phyloP scores from a whole-genome alignment of 2,329 filamentous ascomycete genomes.

The Mariannaea sp. region DNA sequence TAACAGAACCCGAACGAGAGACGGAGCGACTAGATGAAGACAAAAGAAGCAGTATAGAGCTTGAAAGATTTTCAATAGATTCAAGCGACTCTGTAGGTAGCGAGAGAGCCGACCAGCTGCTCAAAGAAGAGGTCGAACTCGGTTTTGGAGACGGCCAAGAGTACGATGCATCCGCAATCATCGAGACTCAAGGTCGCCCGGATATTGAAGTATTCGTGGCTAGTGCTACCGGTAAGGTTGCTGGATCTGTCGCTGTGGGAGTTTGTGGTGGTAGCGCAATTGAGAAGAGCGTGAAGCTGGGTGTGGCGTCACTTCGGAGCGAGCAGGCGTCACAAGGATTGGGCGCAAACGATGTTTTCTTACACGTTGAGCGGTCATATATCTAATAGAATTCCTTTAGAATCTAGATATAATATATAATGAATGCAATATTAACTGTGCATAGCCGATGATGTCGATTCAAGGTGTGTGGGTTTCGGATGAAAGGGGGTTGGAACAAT shows the following conservation, averaged over 20 bases:
- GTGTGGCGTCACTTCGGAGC: constrained; percentile 21
- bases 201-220: constrained; percentile 31
- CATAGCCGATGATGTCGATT: not conserved
- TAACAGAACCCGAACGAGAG: constrained; percentile 19
- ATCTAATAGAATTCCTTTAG: constrained; percentile 9
- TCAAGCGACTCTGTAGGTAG: constrained; percentile 24
- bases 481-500: not conserved
- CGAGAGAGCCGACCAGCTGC: constrained; percentile 26
- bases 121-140: constrained; percentile 34
- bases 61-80: constrained; percentile 34
- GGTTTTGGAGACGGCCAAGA: constrained; percentile 23
- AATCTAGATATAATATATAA: not conserved
- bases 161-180: constrained; percentile 21
- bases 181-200: constrained; percentile 32
- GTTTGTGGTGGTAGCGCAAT: constrained; percentile 32
- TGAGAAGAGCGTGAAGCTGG: constrained; percentile 26
- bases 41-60: constrained; percentile 23
- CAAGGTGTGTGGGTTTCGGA: not conserved
- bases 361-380: constrained; percentile 33
- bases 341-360: constrained; percentile 22
- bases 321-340: constrained; percentile 20
- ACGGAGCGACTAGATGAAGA: not conserved
- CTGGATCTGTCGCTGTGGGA: constrained; percentile 29
- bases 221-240: constrained; percentile 20
- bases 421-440: constrained; percentile 1